Base-by-base conservation (phyloP, 1,284 basidiomycete species). In the Psilocybe mexicana region DNA sequence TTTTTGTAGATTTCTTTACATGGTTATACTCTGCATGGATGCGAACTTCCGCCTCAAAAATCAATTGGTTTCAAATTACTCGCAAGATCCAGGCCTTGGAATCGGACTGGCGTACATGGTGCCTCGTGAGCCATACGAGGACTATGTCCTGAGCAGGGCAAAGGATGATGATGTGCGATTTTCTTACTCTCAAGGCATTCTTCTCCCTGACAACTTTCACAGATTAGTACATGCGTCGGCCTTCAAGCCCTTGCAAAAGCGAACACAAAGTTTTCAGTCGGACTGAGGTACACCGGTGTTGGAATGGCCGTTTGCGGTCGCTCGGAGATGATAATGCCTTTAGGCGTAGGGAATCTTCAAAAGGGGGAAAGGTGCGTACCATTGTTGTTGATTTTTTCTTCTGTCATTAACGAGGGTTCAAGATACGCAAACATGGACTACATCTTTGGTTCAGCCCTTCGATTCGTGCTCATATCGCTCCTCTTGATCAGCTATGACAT, bases 61-160 rank as follows among this genome's bases (percentile, higher is more conserved):
- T 8, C 30, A 33, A 33, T 4, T 33, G 30, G 58, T 60, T 2
- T 60, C 58, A 5, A 56, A 52, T 24, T 52, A 56, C 18, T 46
- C 43, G 2, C 43, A 48, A 10, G 54, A 57, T n/a, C 58, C 58
- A 2, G 58, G 54, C 0, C 24, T 60, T 2, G 58, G 58, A 6
- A 52, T 48, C 1, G 58, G 58, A 11, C 25, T 26, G 50, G 47
- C 58, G 14, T 57, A 60, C 38, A 56, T 60, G 54, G 53, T 60
- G 6, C 24, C 49, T 14, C 42, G 57, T 11, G 47, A 55, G 23
- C 25, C 44, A 4, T 59, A 59, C 25, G 53, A 59, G 12, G 26
- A 36, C 12, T 49, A 48, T 48, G 51, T 52, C 1, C 24, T 26
- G 3, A 35, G 11, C 30, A 23, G 18, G 23, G 47, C 38, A 3